Evolutionary conservation across 2,329 filamentous ascomycete genomes (phyloP).

Genomic region (Venturia pyrina): DNA sequence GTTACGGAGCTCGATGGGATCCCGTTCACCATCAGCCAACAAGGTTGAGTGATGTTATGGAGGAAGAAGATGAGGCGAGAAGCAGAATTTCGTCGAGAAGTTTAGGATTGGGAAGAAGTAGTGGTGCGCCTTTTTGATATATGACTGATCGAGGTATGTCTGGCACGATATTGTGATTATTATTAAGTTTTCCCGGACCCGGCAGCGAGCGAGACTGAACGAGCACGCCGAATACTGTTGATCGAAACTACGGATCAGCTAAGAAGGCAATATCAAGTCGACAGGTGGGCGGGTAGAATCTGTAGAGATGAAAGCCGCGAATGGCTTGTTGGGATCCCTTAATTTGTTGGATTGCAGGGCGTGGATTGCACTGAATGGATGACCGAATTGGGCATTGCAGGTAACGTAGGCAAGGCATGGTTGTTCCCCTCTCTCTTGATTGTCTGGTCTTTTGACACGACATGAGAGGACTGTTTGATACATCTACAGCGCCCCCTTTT

Average conservation of each 20-base stretch:
- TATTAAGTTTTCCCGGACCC: neutral
- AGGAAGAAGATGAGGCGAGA: conserved; percentile 48
- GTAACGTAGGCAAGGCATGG: neutral
- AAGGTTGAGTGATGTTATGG: conserved; percentile 76
- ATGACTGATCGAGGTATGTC: neutral
- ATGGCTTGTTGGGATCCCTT: neutral
- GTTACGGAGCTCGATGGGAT: conserved; percentile 57
- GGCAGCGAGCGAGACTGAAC: neutral
- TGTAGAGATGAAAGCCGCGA: neutral
- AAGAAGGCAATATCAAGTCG: neutral
- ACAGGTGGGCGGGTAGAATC: neutral
- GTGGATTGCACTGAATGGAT: neutral
- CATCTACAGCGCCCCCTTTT: neutral
- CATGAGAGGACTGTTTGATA: neutral
- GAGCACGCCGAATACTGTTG: neutral
- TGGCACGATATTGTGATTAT: neutral
- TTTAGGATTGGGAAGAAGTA: conserved; percentile 19
- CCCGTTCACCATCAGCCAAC: conserved; percentile 81
- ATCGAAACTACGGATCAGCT: neutral
- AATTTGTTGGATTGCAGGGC: neutral
- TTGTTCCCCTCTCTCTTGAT: neutral
- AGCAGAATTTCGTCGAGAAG: conserved; percentile 45
- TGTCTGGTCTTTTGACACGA: neutral
- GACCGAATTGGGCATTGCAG: neutral
- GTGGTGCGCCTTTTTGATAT: conserved; percentile 2